phyloP scores from a whole-genome alignment of 208 protist species.

The Trypanosoma brucei region DNA sequence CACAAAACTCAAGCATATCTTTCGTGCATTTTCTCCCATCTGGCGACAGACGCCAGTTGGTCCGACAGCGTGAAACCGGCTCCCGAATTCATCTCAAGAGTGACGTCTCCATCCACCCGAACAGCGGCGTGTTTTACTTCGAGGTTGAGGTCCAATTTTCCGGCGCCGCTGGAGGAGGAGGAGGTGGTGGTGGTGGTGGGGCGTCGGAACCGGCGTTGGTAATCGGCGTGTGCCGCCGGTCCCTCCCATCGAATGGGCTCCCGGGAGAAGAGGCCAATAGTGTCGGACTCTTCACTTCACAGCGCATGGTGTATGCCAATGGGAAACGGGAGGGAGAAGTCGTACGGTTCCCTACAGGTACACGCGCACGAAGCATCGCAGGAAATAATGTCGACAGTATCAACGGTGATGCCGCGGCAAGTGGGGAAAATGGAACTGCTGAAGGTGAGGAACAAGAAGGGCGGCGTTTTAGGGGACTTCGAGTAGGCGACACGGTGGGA shows the following conservation, averaged over 20 bases:
- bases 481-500: conserved; percentile 53
- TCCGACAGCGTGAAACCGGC: conserved; percentile 7
- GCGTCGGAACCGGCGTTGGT: conserved; percentile 28
- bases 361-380: conserved; percentile 15
- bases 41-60: background rate
- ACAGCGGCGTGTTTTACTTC: conserved; percentile 57
- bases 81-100: conserved; percentile 60
- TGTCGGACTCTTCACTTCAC: conserved; percentile 61
- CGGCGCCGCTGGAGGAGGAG: background rate
- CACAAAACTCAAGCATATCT: conserved; percentile 22
- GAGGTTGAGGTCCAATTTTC: conserved; percentile 39
- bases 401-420: too few species aligned
- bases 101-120: conserved; percentile 33
- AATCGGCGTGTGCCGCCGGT: conserved; percentile 45
- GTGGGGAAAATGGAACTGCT: too few species aligned
- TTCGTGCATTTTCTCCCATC: conserved; percentile 27
- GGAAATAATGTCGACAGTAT: background rate
- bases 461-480: conserved; percentile 18
- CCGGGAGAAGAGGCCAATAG: conserved; percentile 62
- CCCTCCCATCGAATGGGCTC: conserved; percentile 40
- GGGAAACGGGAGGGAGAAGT: conserved; percentile 38
- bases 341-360: conserved; percentile 26
- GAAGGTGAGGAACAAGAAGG: conserved; percentile 3
- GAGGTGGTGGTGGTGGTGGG: background rate
- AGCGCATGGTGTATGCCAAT: conserved; percentile 60